Base-by-base conservation (phyloP, 1,284 basidiomycete genomes). In the Boletus smithii region DNA sequence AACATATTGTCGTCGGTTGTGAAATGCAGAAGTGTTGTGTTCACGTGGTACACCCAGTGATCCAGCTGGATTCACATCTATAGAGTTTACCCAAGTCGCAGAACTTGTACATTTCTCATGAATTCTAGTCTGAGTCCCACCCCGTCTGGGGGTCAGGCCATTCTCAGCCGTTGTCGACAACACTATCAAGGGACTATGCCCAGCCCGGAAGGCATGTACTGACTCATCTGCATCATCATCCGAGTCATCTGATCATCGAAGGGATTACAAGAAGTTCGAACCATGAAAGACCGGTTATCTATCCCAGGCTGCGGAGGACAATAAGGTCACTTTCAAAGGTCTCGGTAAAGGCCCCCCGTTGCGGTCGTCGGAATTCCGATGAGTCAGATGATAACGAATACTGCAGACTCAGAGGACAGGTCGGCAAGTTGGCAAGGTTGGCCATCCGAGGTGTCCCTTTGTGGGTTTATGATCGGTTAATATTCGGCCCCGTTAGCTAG, bases 391-490 rank as follows among this genome's bases (percentile, higher is more conserved):
- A 20, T 20, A n/a, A n/a, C n/a, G n/a, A n/a, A n/a, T n/a, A n/a
- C n/a, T n/a, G n/a, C n/a, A n/a, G n/a, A n/a, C n/a, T n/a, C n/a
- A n/a, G n/a, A n/a, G n/a, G 20, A 20, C 4, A 20, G 20, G 20
- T 1, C 24, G 24, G 17, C n/a, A 4, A 13, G 5, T 14, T 26
- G 13, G 20, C 22, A 18, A 30, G 24, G 20, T 13, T 9, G 14
- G 9, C 8, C 14, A 34, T 35, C 29, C n/a, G 40, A 45, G 53
- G 22, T 22, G 23, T 32, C 49, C 35, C 29, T 6, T 48, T 45
- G 33, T 36, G 33, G 45, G 18, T 30, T 31, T 5, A 46, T 57
- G 32, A 18, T 5, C 41, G 48, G 36, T 24, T 14, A 30, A 32
- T 22, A 27, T 40, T n/a, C 24, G 32, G 10, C 11, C 27, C 33